Evolutionary conservation across 2,329 filamentous ascomycete species (phyloP), one percentile per base, ranked within the genome.

Genomic region (Paecilomyces sp.): DNA sequence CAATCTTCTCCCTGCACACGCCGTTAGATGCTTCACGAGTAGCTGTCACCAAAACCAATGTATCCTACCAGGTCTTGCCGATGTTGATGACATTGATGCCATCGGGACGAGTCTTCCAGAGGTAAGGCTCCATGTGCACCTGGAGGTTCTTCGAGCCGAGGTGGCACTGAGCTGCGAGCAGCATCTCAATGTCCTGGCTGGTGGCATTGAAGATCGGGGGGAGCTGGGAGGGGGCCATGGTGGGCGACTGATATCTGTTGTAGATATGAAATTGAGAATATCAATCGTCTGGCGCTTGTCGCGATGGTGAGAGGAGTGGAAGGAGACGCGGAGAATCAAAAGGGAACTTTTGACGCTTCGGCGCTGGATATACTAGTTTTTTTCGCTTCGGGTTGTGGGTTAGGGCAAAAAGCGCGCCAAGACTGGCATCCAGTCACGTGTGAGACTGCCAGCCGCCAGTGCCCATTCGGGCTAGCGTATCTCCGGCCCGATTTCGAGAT

Each of bases 51-150:
- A 53, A 50, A 41, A 52, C 55, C 11, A 41, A 60, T 61, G 64
- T 55, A 54, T 79, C 88, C 69, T 88, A 96, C 92, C 92, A 99
- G 82, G 94, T 99, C 91, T 99, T 99, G 85, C 93, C 92, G 82
- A 99, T 91, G 88, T 99, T 99, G 82, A 99, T 86, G 70, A 99
- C 87, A 81, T 99, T 99, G 84, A 99, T 89, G 83, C 94, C 94
- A 76, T 99, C 95, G 69, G 91, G 89, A 78, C 94, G 91, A 80
- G 92, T 96, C 90, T 99, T 99, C 93, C 93, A 99, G 77, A 99
- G 89, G 86, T 99, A 99, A 72, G 92, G 90, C 83, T 96, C 91
- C 92, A 97, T 97, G 86, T 97, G 92, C 78, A 95, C 91, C 87
- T 97, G 94, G 75, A 99, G 81, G 88, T 99, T 99, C 91, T 97